phyloP scores from a whole-genome alignment of 2,329 filamentous ascomycete genomes.

The Xylaria hypoxylon region DNA sequence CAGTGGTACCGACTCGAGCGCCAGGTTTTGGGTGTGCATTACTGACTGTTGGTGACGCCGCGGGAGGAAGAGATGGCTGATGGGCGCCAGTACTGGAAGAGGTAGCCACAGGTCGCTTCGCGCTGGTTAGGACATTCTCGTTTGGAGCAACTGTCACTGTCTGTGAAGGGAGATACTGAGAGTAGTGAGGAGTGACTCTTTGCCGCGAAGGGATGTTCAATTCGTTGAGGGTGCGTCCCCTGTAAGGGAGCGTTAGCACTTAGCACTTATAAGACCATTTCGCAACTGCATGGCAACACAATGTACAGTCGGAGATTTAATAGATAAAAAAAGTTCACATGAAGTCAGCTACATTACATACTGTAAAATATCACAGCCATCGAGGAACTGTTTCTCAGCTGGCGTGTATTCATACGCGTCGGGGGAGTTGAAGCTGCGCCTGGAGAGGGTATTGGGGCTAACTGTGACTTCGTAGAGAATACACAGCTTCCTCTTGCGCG shows the following conservation, averaged over 20 bases:
- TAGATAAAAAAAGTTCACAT: not conserved
- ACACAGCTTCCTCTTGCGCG: constrained; percentile 90
- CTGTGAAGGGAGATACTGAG: constrained; percentile 37
- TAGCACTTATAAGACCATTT: constrained; percentile 42
- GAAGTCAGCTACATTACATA: constrained; percentile 56
- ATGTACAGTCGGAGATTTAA: constrained; percentile 34
- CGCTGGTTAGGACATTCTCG: constrained; percentile 33
- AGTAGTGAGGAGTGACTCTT: constrained; percentile 58
- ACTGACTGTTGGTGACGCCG: constrained; percentile 25
- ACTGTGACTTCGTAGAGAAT: constrained; percentile 86
- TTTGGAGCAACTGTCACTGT: constrained; percentile 30
- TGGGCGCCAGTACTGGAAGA: constrained; percentile 31
- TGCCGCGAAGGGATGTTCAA: constrained; percentile 64
- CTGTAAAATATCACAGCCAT: constrained; percentile 69
- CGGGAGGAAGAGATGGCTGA: constrained; percentile 23
- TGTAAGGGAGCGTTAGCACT: constrained; percentile 49
- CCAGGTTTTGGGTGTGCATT: constrained; percentile 31
- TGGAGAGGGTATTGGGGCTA: constrained; percentile 71
- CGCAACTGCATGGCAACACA: constrained; percentile 1
- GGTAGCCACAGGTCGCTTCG: constrained; percentile 38
- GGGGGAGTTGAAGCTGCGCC: constrained; percentile 66
- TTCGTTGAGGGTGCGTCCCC: constrained; percentile 64
- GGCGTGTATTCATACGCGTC: constrained; percentile 66
- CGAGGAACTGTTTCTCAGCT: constrained; percentile 67
- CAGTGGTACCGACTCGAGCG: constrained; percentile 13